These are phyloP conservation scores for Cercospora sp. DNA, from an alignment of 2,329 filamentous ascomycete genomes.

Conservation along the genomic window DNA sequence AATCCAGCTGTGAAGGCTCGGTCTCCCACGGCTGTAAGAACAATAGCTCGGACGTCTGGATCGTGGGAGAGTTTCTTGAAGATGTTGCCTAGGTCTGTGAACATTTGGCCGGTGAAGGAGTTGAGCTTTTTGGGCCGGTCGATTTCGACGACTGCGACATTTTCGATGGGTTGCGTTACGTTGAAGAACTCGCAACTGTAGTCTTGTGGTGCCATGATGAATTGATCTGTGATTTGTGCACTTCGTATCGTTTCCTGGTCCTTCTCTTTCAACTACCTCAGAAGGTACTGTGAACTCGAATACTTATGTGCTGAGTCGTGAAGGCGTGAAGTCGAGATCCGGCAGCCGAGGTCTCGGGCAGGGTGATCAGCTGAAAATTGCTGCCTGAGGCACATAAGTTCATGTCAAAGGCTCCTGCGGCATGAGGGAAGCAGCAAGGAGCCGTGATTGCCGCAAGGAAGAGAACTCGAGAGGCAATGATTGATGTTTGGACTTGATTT, in stretches of 20 bases:
- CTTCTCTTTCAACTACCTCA: neutral
- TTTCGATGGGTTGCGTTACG: constrained; percentile 66
- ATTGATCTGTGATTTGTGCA: neutral
- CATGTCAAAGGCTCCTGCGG: neutral
- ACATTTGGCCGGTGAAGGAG: constrained; percentile 71
- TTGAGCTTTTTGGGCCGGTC: constrained; percentile 85
- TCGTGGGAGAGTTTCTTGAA: constrained; percentile 72
- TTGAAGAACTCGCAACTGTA: constrained; percentile 27
- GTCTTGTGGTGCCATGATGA: constrained; percentile 23
- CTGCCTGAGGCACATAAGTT: neutral
- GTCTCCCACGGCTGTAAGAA: constrained; percentile 79
- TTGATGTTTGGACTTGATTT: neutral
- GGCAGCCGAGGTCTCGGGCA: neutral
- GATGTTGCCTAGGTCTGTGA: constrained; percentile 73
- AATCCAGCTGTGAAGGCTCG: constrained; percentile 77
- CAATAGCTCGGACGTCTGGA: constrained; percentile 69
- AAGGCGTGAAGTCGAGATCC: neutral
- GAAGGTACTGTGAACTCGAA: neutral
- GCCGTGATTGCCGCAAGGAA: neutral
- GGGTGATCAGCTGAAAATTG: neutral
- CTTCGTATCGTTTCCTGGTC: neutral
- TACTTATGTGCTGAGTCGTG: neutral
- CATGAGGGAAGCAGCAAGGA: neutral
- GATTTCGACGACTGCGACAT: constrained; percentile 85
- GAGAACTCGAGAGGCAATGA: neutral